Conservation (phyloP, 345 rosid genomes). For the Nasturtium officinale region DNA sequence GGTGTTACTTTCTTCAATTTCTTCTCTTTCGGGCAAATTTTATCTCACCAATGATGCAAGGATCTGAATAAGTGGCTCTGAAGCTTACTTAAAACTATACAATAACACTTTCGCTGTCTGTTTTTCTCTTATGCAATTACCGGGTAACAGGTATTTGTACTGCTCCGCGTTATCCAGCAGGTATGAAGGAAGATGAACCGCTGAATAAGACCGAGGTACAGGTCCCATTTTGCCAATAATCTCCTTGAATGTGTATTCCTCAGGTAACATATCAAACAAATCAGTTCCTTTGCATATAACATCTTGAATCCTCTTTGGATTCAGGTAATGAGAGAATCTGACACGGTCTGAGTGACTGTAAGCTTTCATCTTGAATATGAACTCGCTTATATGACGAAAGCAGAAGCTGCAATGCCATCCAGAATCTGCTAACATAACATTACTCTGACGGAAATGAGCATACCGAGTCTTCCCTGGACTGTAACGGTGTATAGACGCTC, state of each 20-base stretch:
- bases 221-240: conserved; percentile 90
- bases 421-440: conserved; percentile 66
- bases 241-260: conserved; percentile 84
- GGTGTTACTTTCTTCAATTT: conserved; percentile 2
- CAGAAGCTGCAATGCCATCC: conserved; percentile 99
- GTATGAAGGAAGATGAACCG: conserved; percentile 75
- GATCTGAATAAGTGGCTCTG: conserved; percentile 5
- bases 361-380: conserved; percentile 93
- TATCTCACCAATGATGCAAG: conserved; percentile 7
- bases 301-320: conserved; percentile 74
- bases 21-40: background rate
- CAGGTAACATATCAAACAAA: conserved; percentile 90
- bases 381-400: conserved; percentile 71
- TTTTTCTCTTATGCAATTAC: conserved; percentile 74
- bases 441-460: conserved; percentile 78
- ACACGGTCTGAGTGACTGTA: conserved; percentile 92
- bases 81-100: conserved; percentile 34
- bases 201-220: conserved; percentile 75
- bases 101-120: conserved; percentile 45
- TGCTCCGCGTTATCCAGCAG: conserved; percentile 67
- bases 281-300: conserved; percentile 78
- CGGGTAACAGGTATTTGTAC: conserved; percentile 77
- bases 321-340: conserved; percentile 79
- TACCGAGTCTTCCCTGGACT: conserved; percentile 65
- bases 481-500: conserved; percentile 81